Base-by-base conservation (phyloP, 345 rosid genomes). In the Zanthoxylum bungeanum region DNA sequence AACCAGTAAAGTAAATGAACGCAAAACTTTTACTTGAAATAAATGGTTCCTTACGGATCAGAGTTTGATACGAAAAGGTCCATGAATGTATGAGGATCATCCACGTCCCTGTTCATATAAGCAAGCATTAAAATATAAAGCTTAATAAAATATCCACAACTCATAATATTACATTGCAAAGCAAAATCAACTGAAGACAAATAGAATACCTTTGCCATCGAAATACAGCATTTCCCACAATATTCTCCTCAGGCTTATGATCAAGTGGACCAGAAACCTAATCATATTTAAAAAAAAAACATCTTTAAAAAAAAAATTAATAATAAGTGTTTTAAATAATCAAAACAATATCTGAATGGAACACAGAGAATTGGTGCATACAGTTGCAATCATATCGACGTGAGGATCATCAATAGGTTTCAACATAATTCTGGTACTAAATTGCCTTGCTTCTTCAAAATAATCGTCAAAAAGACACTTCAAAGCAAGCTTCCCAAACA, bases 381-480 rank as follows among this genome's bases (percentile, higher is more conserved):
- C 98, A 40, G 96, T 88, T 47, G 96, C 97, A 81, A 88, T 80
- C 83, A 93, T 75, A 81, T 93, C 96, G 9, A 93, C 97, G 31
- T 90, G 91, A 70, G 98, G 96, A 40, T 93, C 98, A 75, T 93
- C 97, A 22, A 91, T 73, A 12, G 98, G 98, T 78, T 91, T 93
- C 78, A 93, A 79, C 85, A 93, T 64, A 47, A 93, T 84, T 64
- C 84, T 85, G 17, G 93, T 85, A 59, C 80, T 83, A 60, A 91
- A 91, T 62, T 78, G 88, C 61, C 82, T 73, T 0, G 98, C 87
- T 59, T 87, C 88, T 77, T 93, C 98, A 73, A 90, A 87, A 80
- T 91, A 91, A 83, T 93, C 97, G 56, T 91, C 91, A 49, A 93
- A 91, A 3, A 93, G 88, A 60, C 89, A 84, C 77, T 76, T 89